phyloP scores from a whole-genome alignment of 1,284 basidiomycete genomes.

The Cystobasidiaceae sp. region DNA sequence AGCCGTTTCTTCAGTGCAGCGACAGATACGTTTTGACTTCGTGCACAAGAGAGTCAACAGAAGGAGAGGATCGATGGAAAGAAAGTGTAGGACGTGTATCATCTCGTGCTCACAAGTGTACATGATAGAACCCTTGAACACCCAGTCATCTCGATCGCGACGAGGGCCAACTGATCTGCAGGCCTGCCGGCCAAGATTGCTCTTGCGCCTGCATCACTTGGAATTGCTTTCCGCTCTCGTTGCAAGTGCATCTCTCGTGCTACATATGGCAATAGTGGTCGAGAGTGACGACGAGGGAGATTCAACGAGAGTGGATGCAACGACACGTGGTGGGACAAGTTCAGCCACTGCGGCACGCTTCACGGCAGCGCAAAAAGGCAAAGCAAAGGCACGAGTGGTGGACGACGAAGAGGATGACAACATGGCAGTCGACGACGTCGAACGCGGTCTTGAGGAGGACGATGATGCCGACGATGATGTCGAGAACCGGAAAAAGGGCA shows the following conservation, averaged over 20 bases:
- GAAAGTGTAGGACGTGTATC: not conserved
- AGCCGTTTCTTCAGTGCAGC: conserved; percentile 24
- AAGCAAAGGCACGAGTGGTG: not conserved
- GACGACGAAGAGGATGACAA: conserved; percentile 17
- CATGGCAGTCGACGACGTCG: not conserved
- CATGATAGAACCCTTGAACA: too few relatives aligned
- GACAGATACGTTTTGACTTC: conserved; percentile 18
- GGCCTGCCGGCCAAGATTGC: too few relatives aligned
- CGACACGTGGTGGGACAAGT: too few relatives aligned
- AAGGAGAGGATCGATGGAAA: not conserved
- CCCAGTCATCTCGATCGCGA: too few relatives aligned
- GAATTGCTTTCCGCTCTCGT: not conserved
- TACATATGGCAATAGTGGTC: not conserved
- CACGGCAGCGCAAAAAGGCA: conserved; percentile 23
- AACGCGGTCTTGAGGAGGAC: conserved; percentile 4
- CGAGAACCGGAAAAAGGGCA: conserved; percentile 1
- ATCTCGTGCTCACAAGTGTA: too few relatives aligned
- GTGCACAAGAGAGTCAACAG: too few relatives aligned
- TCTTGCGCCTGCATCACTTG: too few relatives aligned
- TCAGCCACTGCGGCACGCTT: conserved; percentile 4
- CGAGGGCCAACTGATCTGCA: too few relatives aligned
- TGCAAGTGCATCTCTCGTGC: too few relatives aligned
- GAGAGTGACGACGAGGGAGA: not conserved
- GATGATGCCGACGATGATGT: not conserved
- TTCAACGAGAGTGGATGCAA: not conserved